These are phyloP conservation scores for Cinnamomum micranthum DNA, from an alignment of 164 flowering plant genomes.

Conservation along the genomic window DNA sequence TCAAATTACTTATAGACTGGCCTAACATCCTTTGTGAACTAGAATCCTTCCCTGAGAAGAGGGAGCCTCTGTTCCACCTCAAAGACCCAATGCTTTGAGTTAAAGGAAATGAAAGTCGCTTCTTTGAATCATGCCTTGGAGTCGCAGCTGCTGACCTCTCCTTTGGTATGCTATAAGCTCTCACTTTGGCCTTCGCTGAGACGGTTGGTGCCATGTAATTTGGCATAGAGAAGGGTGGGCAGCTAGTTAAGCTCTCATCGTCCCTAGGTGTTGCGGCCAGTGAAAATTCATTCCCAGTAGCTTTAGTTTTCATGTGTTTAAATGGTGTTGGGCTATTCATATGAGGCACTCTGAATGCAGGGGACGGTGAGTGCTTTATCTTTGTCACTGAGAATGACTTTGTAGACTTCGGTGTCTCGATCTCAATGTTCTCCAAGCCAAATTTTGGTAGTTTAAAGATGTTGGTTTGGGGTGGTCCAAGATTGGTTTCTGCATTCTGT, in stretches of 20 bases:
- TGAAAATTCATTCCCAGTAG: conserved; percentile 33
- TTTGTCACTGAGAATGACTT: conserved; percentile 38
- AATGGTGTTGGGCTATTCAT: conserved; percentile 17
- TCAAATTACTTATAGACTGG: conserved; percentile 57
- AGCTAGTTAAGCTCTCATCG: conserved; percentile 87
- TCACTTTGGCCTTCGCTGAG: conserved; percentile 77
- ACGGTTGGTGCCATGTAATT: conserved; percentile 85
- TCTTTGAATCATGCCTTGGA: conserved; percentile 42
- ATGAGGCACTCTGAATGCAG: conserved; percentile 17
- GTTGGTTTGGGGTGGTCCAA: conserved; percentile 12
- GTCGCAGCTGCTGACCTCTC: conserved; percentile 35
- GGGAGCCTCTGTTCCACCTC: conserved; percentile 65
- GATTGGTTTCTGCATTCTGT: conserved; percentile 21
- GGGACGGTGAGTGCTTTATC: conserved; percentile 15
- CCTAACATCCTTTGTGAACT: conserved; percentile 33
- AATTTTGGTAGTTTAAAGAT: conserved; percentile 29
- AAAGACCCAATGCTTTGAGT: conserved; percentile 53
- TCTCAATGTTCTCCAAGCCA: conserved; percentile 34
- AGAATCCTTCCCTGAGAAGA: conserved; percentile 45
- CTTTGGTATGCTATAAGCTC: conserved; percentile 49
- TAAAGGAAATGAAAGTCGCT: conserved; percentile 66
- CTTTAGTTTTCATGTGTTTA: conserved; percentile 35
- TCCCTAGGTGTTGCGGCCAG: conserved; percentile 48
- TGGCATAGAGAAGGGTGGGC: conserved; percentile 88
- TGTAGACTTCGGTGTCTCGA: conserved; percentile 62